phyloP scores from a whole-genome alignment of 2,329 filamentous ascomycete genomes.

The Paraconiothyrium sp. region DNA sequence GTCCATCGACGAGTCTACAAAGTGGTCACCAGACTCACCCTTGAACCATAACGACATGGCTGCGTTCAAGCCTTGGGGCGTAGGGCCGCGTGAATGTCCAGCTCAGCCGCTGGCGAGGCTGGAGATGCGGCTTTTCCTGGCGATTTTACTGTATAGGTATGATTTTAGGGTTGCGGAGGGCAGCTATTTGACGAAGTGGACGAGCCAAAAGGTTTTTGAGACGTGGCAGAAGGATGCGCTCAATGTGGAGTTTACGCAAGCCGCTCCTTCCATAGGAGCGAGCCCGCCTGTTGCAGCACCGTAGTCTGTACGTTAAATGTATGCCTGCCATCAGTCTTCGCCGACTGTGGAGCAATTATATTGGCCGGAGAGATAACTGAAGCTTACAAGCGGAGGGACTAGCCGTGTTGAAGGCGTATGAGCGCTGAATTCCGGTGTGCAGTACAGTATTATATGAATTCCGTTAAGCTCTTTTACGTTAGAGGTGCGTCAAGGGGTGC shows the following conservation, averaged over 20 bases:
- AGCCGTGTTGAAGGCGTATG: too few species aligned
- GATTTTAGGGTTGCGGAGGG: conserved; percentile 13
- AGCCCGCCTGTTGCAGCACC: too few species aligned
- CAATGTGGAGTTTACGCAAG: background rate
- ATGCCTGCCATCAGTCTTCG: too few species aligned
- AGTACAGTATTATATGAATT: too few species aligned
- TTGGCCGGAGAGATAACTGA: too few species aligned
- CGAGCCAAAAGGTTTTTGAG: conserved; percentile 23
- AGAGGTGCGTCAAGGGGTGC: too few species aligned
- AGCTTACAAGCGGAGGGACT: too few species aligned
- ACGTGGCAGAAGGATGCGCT: conserved; percentile 27
- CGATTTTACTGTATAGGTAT: conserved; percentile 21
- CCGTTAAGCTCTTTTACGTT: too few species aligned
- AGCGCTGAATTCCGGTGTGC: too few species aligned
- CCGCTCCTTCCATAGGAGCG: too few species aligned
- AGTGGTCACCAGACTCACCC: background rate
- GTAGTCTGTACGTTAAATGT: too few species aligned
- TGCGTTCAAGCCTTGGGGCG: conserved; percentile 20
- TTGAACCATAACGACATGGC: conserved; percentile 7
- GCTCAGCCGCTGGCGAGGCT: conserved; percentile 20
- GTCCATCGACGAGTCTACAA: background rate
- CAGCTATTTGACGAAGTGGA: conserved; percentile 17
- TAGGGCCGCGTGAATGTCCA: conserved; percentile 20
- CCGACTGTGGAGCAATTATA: too few species aligned
- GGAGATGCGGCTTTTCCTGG: conserved; percentile 22